Evolutionary conservation across 1,139 yeast species (phyloP).

Genomic region (Magnusiomyces tetraspermus): DNA sequence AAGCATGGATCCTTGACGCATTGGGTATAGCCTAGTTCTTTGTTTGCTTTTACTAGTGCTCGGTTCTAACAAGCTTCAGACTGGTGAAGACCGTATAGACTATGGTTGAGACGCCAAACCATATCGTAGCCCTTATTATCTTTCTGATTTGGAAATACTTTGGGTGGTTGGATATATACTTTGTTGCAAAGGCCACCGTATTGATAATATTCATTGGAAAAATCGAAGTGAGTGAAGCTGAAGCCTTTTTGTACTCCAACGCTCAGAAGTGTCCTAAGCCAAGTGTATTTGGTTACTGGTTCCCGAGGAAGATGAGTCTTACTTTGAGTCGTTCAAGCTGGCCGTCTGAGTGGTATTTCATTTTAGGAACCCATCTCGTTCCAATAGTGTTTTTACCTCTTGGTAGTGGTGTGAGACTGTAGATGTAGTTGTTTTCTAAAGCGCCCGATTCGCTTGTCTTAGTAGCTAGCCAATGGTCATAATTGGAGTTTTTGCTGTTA

Average conservation of each 20-base stretch:
- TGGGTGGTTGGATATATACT: background rate
- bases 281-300: slow-evolving; percentile 13
- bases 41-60: background rate
- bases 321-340: slow-evolving; percentile 11
- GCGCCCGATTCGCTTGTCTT: background rate
- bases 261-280: slow-evolving; percentile 11
- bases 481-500: background rate
- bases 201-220: background rate
- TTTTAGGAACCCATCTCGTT: slow-evolving; percentile 10
- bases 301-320: slow-evolving; percentile 17
- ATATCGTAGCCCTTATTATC: background rate
- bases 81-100: background rate
- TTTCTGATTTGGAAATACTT: background rate
- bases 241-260: background rate
- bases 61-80: background rate
- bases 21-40: background rate
- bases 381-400: background rate
- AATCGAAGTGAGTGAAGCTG: background rate
- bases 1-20: background rate
- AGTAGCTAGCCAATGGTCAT: background rate
- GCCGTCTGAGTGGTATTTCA: slow-evolving; percentile 9
- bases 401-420: background rate
- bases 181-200: background rate
- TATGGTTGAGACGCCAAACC: background rate
- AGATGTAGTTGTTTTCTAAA: background rate